Percentiles rank a stretch among this genome's conserved stretches.
Conservation (phyloP, 2,329 filamentous ascomycete genomes). For the Fusarium sp. region DNA sequence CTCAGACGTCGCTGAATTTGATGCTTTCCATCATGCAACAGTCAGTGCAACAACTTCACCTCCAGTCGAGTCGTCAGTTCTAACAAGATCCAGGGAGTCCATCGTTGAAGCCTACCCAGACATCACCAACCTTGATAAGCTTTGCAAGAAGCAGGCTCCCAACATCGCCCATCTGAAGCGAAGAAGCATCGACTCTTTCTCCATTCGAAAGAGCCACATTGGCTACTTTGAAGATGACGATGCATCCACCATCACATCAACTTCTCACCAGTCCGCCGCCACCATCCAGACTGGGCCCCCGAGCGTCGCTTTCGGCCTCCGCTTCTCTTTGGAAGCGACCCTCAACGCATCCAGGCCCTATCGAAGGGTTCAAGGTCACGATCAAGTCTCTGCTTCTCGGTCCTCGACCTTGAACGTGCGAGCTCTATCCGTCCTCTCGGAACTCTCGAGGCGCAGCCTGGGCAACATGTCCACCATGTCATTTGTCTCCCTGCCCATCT, state of each 20-base stretch:
- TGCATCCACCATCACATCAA: no score
- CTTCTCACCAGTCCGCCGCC: no score
- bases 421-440: neutral
- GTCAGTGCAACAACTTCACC: neutral
- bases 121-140: neutral
- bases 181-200: neutral
- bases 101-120: neutral
- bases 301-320: neutral
- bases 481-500: neutral
- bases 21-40: neutral
- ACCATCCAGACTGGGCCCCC: neutral
- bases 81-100: neutral
- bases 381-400: neutral
- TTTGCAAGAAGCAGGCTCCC: neutral
- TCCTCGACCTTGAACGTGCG: neutral
- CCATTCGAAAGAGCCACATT: no score
- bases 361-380: neutral
- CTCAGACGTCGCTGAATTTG: neutral
- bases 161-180: neutral
- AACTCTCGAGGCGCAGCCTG: neutral
- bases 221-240: no score
- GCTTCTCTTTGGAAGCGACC: neutral
- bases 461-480: neutral
- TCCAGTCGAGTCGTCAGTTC: neutral
- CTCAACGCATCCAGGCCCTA: neutral